Conservation (phyloP, 1,284 basidiomycete genomes). For the Cutaneotrichosporon spelunceum region DNA sequence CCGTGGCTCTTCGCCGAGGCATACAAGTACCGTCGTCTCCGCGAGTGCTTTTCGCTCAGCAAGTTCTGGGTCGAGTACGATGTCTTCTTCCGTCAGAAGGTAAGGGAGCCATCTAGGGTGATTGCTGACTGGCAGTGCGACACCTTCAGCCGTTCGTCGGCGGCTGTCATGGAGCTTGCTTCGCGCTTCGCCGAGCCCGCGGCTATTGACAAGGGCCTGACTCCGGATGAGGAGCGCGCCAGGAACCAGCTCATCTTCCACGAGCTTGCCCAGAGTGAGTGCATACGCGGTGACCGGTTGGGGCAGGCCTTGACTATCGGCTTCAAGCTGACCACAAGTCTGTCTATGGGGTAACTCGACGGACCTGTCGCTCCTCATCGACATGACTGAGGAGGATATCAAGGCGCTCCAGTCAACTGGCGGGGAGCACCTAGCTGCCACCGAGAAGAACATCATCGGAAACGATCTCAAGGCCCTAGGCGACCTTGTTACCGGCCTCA, state of each 20-base stretch:
- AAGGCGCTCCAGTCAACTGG: constrained; percentile 96
- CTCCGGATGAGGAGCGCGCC: constrained; percentile 60
- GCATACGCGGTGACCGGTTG: not conserved
- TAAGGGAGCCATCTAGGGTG: not conserved
- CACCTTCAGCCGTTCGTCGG: constrained; percentile 86
- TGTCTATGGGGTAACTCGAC: constrained; percentile 97
- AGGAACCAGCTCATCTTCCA: constrained; percentile 87
- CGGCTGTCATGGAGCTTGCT: constrained; percentile 90
- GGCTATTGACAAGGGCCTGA: not conserved
- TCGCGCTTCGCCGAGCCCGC: constrained; percentile 84
- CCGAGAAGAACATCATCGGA: constrained; percentile 75
- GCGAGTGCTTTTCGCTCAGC: constrained; percentile 91
- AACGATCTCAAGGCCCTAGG: constrained; percentile 66
- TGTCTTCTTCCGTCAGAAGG: constrained; percentile 80
- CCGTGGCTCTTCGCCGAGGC: constrained; percentile 96
- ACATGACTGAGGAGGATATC: constrained; percentile 99
- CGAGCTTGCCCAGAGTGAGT: constrained; percentile 79
- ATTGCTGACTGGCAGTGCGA: constrained; percentile 60
- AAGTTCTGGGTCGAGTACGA: constrained; percentile 83
- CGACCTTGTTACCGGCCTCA: constrained; percentile 73
- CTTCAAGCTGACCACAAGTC: constrained; percentile 56
- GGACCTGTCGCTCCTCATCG: constrained; percentile 90
- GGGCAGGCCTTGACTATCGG: constrained; percentile 13
- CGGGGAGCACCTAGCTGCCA: constrained; percentile 88
- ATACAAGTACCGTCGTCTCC: constrained; percentile 94